phyloP scores from a whole-genome alignment of 352 stramenopile species.

The Pythium pyrilobum region DNA sequence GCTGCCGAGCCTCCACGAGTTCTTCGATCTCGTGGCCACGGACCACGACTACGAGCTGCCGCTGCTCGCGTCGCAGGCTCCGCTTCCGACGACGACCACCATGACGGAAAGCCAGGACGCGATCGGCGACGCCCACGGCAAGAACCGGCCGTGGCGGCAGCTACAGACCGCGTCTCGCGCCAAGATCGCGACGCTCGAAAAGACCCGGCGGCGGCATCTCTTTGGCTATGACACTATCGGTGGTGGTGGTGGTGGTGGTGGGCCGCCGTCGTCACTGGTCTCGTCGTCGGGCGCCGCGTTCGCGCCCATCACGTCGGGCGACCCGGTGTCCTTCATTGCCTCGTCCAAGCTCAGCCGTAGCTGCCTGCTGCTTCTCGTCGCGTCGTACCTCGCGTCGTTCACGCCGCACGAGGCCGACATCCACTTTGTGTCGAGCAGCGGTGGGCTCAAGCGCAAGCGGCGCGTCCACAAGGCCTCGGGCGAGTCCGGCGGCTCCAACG shows the following conservation, averaged over 20 bases:
- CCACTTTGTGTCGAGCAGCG: conserved; percentile 65
- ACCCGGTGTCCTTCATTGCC: conserved; percentile 41
- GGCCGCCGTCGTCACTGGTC: too few relatives aligned
- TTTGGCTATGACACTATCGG: conserved; percentile 59
- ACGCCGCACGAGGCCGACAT: conserved; percentile 72
- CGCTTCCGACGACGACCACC: neutral
- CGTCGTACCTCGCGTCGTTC: conserved; percentile 72
- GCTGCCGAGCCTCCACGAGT: conserved; percentile 27
- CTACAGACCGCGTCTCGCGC: conserved; percentile 20
- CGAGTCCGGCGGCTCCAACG: conserved; percentile 5
- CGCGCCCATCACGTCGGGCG: conserved; percentile 11
- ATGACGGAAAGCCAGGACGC: neutral
- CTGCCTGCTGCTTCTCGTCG: conserved; percentile 67
- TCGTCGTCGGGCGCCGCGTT: neutral
- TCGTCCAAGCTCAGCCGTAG: conserved; percentile 55
- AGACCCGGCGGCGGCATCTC: conserved; percentile 45
- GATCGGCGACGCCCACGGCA: conserved; percentile 17
- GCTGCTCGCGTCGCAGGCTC: neutral
- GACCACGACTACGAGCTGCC: conserved; percentile 7
- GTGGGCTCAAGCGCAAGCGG: conserved; percentile 45
- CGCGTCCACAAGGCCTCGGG: conserved; percentile 25
- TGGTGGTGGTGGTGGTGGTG: neutral
- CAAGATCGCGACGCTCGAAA: conserved; percentile 34
- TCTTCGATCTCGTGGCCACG: conserved; percentile 18
- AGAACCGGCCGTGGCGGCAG: conserved; percentile 26